Percentiles rank a stretch among this genome's conserved stretches.
Evolutionary conservation across 805 yeast genomes (phyloP).

Genomic region (Candida silvicultrix): DNA sequence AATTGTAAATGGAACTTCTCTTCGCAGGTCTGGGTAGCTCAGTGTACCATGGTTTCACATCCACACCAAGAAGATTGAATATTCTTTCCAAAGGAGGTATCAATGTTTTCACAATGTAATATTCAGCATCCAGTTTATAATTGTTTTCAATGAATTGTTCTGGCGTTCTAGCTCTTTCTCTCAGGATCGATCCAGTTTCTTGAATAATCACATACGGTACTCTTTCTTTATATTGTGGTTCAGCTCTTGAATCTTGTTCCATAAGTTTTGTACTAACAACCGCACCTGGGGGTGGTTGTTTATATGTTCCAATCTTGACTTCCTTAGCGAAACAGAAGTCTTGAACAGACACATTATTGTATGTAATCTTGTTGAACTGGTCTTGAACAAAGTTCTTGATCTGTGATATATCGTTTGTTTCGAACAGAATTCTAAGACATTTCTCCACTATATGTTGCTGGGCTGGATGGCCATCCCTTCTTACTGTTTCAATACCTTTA

Average conservation of each 20-base stretch:
- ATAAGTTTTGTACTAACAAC: conserved; percentile 60
- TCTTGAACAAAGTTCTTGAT: conserved; percentile 60
- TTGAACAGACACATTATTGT: conserved; percentile 58
- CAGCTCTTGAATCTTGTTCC: conserved; percentile 61
- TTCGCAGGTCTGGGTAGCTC: conserved; percentile 49
- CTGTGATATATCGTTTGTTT: conserved; percentile 59
- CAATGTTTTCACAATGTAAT: conserved; percentile 76
- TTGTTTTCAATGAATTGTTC: conserved; percentile 50
- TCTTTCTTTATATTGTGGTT: conserved; percentile 84
- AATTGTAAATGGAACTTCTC: conserved; percentile 21
- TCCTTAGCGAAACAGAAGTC: conserved; percentile 93
- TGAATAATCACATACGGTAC: conserved; percentile 79
- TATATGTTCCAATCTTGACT: conserved; percentile 79
- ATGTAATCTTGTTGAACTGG: conserved; percentile 62
- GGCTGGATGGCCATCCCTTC: conserved; percentile 94
- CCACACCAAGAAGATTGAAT: conserved; percentile 78
- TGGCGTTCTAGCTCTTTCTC: conserved; percentile 79
- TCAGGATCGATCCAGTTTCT: conserved; percentile 51
- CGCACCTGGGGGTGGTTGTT: conserved; percentile 91
- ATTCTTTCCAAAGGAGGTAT: conserved; percentile 88
- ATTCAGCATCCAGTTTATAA: conserved; percentile 65
- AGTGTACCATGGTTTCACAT: conserved; percentile 67
- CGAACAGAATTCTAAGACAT: conserved; percentile 61
- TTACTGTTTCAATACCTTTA: conserved; percentile 90
- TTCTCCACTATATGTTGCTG: conserved; percentile 78